Evolutionary conservation across 176 grass and related monocot genomes (phyloP).

Genomic region (Alloteropsis semialata): DNA sequence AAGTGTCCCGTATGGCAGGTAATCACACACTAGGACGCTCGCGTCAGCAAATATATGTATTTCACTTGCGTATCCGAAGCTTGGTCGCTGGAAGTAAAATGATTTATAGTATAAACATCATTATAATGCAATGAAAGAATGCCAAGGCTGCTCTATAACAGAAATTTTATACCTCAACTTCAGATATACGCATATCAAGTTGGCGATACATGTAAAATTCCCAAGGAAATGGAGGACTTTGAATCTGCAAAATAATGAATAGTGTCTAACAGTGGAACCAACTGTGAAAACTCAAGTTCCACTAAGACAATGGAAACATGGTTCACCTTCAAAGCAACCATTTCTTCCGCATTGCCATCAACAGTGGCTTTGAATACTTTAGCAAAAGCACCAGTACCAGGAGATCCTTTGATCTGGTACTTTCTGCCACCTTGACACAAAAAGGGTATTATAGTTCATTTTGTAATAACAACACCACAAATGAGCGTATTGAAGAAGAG

Average conservation of each 20-base stretch:
- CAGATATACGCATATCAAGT: slow-evolving; percentile 77
- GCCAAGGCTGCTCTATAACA: background rate
- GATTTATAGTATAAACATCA: slow-evolving; percentile 3
- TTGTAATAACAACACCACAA: slow-evolving; percentile 18
- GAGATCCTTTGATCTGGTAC: slow-evolving; percentile 85
- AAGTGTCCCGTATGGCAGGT: slow-evolving; percentile 79
- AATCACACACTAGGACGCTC: slow-evolving; percentile 81
- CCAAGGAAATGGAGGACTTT: slow-evolving; percentile 76
- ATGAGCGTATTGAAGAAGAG: background rate
- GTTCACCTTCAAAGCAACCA: slow-evolving; percentile 83
- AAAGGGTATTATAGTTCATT: slow-evolving; percentile 28
- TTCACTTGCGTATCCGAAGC: slow-evolving; percentile 69
- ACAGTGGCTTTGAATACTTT: slow-evolving; percentile 81
- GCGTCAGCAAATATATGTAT: slow-evolving; percentile 74
- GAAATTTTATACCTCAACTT: slow-evolving; percentile 55
- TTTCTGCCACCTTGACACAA: slow-evolving; percentile 61
- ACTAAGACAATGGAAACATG: slow-evolving; percentile 16
- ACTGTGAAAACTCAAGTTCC: slow-evolving; percentile 4
- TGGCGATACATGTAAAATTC: slow-evolving; percentile 98
- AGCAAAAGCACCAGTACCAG: slow-evolving; percentile 81
- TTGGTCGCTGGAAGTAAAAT: slow-evolving; percentile 64
- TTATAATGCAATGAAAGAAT: slow-evolving; percentile 14
- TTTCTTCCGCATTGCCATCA: slow-evolving; percentile 66
- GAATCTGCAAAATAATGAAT: slow-evolving; percentile 58
- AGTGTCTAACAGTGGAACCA: slow-evolving; percentile 18